Conservation (phyloP, 208 protist species). For the Acanthamoeba sp. region DNA sequence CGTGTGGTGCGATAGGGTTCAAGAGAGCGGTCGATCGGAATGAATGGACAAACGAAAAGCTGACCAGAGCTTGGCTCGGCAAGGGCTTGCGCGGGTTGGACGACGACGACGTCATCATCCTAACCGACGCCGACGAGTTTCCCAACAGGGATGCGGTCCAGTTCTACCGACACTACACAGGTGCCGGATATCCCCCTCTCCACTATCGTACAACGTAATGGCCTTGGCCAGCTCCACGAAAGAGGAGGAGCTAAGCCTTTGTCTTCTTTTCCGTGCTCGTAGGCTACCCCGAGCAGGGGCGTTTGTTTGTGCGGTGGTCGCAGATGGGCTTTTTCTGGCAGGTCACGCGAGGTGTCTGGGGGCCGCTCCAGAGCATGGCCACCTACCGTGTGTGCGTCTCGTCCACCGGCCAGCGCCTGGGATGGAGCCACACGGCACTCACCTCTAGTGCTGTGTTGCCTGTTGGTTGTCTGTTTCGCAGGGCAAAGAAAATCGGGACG, state of each 20-base stretch:
- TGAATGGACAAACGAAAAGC: background rate
- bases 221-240: too few species aligned
- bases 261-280: too few species aligned
- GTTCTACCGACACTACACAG: constrained; percentile 6
- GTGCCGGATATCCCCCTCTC: background rate
- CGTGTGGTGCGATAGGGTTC: too few species aligned
- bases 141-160: background rate
- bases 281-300: background rate
- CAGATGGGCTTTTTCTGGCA: constrained; percentile 50
- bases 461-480: too few species aligned
- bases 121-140: background rate
- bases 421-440: too few species aligned
- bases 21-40: background rate
- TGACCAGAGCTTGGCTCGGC: background rate
- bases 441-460: too few species aligned
- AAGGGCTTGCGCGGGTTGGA: background rate
- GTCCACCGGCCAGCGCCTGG: too few species aligned
- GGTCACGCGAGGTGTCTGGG: background rate
- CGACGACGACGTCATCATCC: background rate
- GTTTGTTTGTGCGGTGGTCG: background rate
- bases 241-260: too few species aligned
- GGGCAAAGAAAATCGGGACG: too few species aligned
- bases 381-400: background rate
- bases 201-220: too few species aligned
- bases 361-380: background rate